A percentile compares a stretch with the other conserved stretches of the same genome.
These are phyloP conservation scores for Rhynchospora breviuscula DNA, from an alignment of 176 grass and related monocot species.

Conservation along the genomic window DNA sequence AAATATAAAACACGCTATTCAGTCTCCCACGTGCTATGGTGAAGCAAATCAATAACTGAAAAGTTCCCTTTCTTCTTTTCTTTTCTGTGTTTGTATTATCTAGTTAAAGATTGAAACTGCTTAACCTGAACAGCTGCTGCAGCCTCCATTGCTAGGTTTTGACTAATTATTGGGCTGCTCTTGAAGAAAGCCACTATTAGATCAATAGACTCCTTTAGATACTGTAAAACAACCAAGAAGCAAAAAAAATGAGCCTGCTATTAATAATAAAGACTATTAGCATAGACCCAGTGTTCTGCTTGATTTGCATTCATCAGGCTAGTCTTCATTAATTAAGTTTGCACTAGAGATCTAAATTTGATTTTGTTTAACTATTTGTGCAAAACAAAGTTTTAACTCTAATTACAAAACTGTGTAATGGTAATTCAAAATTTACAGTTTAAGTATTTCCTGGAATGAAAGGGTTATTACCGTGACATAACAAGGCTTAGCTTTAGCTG, in stretches of 20 bases:
- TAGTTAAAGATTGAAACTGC: background rate
- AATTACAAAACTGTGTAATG: background rate
- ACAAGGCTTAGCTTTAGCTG: slow-evolving; percentile 89
- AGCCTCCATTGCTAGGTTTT: slow-evolving; percentile 78
- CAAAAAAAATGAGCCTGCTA: background rate
- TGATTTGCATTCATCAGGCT: background rate
- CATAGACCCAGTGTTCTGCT: background rate
- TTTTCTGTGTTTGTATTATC: background rate
- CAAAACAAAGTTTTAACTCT: background rate
- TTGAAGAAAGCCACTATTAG: slow-evolving; percentile 91
- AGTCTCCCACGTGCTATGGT: background rate
- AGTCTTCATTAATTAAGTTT: background rate
- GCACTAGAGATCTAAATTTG: background rate
- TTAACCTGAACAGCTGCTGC: slow-evolving; percentile 89
- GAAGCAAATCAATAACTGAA: slow-evolving; percentile 21
- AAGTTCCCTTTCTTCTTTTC: background rate
- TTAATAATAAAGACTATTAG: slow-evolving; percentile 2
- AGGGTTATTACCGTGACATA: slow-evolving; percentile 81
- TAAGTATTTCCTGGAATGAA: background rate
- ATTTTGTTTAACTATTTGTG: background rate
- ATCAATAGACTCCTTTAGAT: slow-evolving; percentile 85
- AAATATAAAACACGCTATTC: slow-evolving; percentile 11
- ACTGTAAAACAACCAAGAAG: slow-evolving; percentile 35
- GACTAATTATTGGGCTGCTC: slow-evolving; percentile 77
- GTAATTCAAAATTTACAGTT: slow-evolving; percentile 7